Evolutionary conservation across 2,329 filamentous ascomycete species (phyloP).

Genomic region (Hypoxylon sp.): DNA sequence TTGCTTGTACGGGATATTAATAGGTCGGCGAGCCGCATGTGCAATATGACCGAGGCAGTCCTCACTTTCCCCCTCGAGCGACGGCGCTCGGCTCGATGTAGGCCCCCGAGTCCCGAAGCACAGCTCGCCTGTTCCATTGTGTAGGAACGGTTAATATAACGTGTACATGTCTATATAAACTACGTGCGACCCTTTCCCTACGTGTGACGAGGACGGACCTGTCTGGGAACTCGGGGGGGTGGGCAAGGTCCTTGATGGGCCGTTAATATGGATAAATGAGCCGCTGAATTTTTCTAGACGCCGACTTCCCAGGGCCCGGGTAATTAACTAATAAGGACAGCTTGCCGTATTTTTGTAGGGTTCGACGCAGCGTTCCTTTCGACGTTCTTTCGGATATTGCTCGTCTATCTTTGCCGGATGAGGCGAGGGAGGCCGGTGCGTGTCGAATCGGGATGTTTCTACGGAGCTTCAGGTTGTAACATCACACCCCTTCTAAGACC

Average conservation of each 20-base stretch:
- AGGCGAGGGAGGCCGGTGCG: not conserved
- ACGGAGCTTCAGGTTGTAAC: not conserved
- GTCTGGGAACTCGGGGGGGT: constrained; percentile 6
- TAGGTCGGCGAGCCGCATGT: constrained; percentile 14
- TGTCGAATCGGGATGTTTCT: not conserved
- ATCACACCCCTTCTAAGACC: not conserved
- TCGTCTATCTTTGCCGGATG: not conserved
- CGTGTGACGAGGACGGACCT: constrained; percentile 9
- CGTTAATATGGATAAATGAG: constrained; percentile 28
- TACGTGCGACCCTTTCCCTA: not conserved
- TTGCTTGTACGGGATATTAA: constrained; percentile 12
- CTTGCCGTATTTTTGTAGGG: constrained; percentile 16
- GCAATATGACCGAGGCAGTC: not conserved
- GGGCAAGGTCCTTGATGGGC: constrained; percentile 5
- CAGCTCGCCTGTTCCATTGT: not conserved
- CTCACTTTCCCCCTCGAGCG: not conserved
- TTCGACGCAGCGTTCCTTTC: not conserved
- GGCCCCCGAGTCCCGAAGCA: constrained; percentile 4
- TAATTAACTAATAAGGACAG: constrained; percentile 13
- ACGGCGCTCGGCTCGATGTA: constrained; percentile 8
- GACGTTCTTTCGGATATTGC: not conserved
- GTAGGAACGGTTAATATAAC: not conserved
- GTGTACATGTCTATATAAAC: constrained; percentile 5
- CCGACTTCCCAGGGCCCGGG: constrained; percentile 15
- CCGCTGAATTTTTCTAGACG: constrained; percentile 12